Base-by-base conservation (phyloP, 257 asterid genomes). In the Solanum peruvianum region DNA sequence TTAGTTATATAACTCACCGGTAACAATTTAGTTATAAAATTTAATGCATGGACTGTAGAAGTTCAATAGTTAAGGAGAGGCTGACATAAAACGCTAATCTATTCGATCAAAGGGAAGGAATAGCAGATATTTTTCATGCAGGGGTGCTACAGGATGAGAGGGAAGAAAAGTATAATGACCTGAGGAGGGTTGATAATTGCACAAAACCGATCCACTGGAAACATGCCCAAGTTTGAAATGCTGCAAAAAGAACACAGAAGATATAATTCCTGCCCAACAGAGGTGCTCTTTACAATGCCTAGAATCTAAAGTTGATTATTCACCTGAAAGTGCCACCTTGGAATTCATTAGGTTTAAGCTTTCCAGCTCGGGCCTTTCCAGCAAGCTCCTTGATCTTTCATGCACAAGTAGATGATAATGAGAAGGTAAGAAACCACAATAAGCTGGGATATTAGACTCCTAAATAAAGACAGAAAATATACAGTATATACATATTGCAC, bases 301-400 rank as follows among this genome's bases (percentile, higher is more conserved):
- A 77, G 83, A 29, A 81, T 39, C 27, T 15, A 85, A 91, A 18
- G 47, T 56, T 4, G 29, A 49, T 45, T 80, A 89, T 84, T 87
- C 90, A 96, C 99, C 99, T 97, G 94, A 97, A 97, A 89, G 99
- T 96, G 86, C 99, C 99, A 60, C 99, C 99, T 92, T 95, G 99
- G 92, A 94, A 97, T 91, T 97, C 99, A 88, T 93, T 93, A 85
- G 99, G 99, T 89, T 93, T 96, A 88, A 97, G 98, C 91, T 94
- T 96, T 67, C 99, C 99, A 3, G 90, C 88, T 67, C 99, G 92
- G 82, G 99, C 99, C 87, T 93, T 96, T 90, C 94, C 99, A 92
- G 99, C 99, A 88, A 97, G 98, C 92, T 95, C 98, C 91, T 93
- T 97, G 86, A 97, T 92, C 99, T 97, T 86, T 87, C 86, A 85